A percentile compares a stretch with the other conserved stretches of the same genome.
Conservation (phyloP, 768 basidiomycete species). For the Crassisporium funariophilum region DNA sequence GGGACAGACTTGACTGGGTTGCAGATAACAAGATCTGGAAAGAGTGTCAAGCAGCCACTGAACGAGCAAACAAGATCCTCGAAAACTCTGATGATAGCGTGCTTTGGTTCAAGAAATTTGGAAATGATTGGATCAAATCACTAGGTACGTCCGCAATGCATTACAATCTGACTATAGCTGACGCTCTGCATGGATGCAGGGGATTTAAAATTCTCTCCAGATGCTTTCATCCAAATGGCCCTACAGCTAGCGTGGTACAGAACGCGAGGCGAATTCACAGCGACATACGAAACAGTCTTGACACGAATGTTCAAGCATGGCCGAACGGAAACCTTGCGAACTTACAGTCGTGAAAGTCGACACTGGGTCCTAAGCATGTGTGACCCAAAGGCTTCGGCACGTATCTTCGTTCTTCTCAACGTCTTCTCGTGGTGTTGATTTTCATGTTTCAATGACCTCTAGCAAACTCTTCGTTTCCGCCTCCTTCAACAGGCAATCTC, state of each 20-base stretch:
- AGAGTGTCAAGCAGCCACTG: slow-evolving; percentile 61
- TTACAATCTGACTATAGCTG: not conserved
- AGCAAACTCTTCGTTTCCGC: slow-evolving; percentile 34
- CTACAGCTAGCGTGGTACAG: slow-evolving; percentile 91
- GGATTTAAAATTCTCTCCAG: slow-evolving; percentile 55
- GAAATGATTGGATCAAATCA: slow-evolving; percentile 84
- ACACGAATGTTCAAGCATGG: slow-evolving; percentile 87
- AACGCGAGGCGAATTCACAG: slow-evolving; percentile 73
- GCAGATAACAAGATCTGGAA: slow-evolving; percentile 57
- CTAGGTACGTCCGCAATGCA: slow-evolving; percentile 51
- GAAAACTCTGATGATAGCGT: slow-evolving; percentile 83
- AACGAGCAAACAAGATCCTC: slow-evolving; percentile 58
- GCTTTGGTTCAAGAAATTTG: slow-evolving; percentile 81
- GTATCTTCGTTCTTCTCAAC: not conserved
- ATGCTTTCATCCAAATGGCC: slow-evolving; percentile 90
- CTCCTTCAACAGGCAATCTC: slow-evolving; percentile 70
- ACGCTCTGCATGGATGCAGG: slow-evolving; percentile 4
- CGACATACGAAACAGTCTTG: slow-evolving; percentile 91
- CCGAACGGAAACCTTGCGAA: slow-evolving; percentile 87
- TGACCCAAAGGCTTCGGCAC: slow-evolving; percentile 51
- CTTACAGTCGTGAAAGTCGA: slow-evolving; percentile 71
- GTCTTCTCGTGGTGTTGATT: no score
- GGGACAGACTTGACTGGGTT: slow-evolving; percentile 76
- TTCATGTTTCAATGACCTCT: slow-evolving; percentile 33
- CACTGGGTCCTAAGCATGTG: slow-evolving; percentile 78